Evolutionary conservation across 2,329 filamentous ascomycete genomes (phyloP).

Genomic region (Dactylellina haptotyla): DNA sequence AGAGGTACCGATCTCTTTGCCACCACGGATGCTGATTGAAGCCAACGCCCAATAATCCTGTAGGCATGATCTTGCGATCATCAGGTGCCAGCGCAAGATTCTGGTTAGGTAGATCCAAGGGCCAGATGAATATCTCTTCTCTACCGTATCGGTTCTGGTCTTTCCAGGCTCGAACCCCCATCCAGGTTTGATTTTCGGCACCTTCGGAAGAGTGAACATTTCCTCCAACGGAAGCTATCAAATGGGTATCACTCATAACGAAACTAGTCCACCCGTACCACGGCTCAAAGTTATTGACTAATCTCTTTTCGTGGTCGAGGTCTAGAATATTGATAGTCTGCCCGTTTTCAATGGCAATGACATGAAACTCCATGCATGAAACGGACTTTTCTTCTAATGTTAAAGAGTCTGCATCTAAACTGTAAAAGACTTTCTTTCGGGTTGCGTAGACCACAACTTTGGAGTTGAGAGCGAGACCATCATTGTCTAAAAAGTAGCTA

Average conservation of each 20-base stretch:
- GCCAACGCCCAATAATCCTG: constrained; percentile 19
- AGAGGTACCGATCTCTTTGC: constrained; percentile 43
- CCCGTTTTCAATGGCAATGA: constrained; percentile 55
- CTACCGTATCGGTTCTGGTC: constrained; percentile 53
- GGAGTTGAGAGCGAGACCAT: constrained; percentile 55
- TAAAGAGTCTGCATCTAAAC: not conserved
- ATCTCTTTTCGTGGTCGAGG: constrained; percentile 54
- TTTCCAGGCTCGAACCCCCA: constrained; percentile 19
- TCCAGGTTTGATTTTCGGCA: constrained; percentile 39
- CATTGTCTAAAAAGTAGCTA: constrained; percentile 56
- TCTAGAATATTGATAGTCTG: constrained; percentile 56
- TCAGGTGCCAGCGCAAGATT: constrained; percentile 25
- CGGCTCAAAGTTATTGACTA: not conserved
- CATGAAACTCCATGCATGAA: constrained; percentile 57
- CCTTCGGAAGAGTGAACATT: constrained; percentile 30
- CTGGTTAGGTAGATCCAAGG: constrained; percentile 16
- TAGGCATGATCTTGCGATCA: constrained; percentile 36
- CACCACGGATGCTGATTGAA: constrained; percentile 46
- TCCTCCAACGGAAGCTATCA: constrained; percentile 55
- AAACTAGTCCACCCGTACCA: constrained; percentile 57
- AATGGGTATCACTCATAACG: constrained; percentile 55
- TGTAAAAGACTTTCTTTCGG: constrained; percentile 50
- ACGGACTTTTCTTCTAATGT: not conserved
- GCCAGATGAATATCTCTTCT: constrained; percentile 54
- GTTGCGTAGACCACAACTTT: constrained; percentile 56